Percentiles rank a stretch among this genome's conserved stretches.
Evolutionary conservation across 75 land plant genomes (phyloP).

Genomic region (Chamaecyparis obtusa): DNA sequence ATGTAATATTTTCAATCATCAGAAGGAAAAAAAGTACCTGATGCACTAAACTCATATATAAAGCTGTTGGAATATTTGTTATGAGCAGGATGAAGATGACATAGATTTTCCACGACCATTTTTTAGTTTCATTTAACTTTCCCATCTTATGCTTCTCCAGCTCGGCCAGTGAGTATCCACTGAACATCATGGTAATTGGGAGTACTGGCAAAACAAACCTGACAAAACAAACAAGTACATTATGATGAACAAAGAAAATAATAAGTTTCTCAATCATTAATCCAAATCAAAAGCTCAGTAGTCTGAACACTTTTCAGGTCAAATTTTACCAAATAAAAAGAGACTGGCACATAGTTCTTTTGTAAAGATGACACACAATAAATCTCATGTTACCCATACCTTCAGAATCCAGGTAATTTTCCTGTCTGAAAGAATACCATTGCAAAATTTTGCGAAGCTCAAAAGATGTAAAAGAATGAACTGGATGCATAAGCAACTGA

Average conservation of each 20-base stretch:
- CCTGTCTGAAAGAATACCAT: background rate
- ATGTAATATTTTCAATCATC: background rate
- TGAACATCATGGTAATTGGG: slow-evolving; percentile 85
- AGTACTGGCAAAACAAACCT: slow-evolving; percentile 97
- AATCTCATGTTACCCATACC: background rate
- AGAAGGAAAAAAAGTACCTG: slow-evolving; percentile 50
- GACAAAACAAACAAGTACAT: slow-evolving; percentile 13
- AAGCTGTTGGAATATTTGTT: slow-evolving; percentile 86
- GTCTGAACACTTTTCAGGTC: background rate
- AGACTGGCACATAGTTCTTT: background rate
- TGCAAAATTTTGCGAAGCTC: background rate
- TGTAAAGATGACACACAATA: background rate
- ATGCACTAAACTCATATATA: slow-evolving; percentile 81
- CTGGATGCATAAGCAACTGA: background rate
- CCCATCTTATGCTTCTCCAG: slow-evolving; percentile 19
- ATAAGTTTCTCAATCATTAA: slow-evolving; percentile 11
- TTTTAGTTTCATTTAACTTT: slow-evolving; percentile 9
- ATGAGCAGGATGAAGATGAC: slow-evolving; percentile 45
- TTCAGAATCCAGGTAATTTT: background rate
- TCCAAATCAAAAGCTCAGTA: background rate
- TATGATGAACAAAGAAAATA: slow-evolving; percentile 5
- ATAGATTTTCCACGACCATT: slow-evolving; percentile 23
- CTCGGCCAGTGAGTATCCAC: slow-evolving; percentile 74
- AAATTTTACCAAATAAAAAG: background rate
- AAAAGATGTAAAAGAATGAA: background rate